phyloP scores from a whole-genome alignment of 257 asterid genomes.

The Eustoma russellianum region DNA sequence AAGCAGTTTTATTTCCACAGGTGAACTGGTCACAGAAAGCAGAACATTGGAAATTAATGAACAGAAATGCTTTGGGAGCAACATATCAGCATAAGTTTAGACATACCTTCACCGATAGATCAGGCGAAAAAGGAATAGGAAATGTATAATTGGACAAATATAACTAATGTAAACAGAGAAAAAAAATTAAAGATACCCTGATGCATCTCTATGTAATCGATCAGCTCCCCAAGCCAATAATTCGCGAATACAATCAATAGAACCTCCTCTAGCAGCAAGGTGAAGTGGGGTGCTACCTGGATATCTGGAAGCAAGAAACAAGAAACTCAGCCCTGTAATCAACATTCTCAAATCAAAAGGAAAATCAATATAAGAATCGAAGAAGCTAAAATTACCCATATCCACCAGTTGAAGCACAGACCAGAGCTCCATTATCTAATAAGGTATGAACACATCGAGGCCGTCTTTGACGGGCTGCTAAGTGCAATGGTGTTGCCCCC shows the following conservation, averaged over 20 bases:
- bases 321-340: background rate
- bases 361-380: background rate
- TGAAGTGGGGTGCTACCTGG: constrained; percentile 95
- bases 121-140: too few species aligned
- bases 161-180: background rate
- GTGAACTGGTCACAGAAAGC: too few species aligned
- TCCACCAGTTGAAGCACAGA: constrained; percentile 74
- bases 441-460: constrained; percentile 64
- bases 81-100: too few species aligned
- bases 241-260: constrained; percentile 85
- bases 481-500: constrained; percentile 94
- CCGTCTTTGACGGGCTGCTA: constrained; percentile 79
- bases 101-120: too few species aligned
- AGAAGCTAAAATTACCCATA: constrained; percentile 39
- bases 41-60: too few species aligned
- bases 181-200: constrained; percentile 46
- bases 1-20: too few species aligned
- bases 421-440: constrained; percentile 78
- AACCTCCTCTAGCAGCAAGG: constrained; percentile 97
- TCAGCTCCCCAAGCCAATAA: constrained; percentile 95
- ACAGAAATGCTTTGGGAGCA: too few species aligned
- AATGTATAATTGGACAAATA: too few species aligned
- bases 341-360: background rate
- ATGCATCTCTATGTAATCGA: constrained; percentile 70
- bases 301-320: constrained; percentile 35